phyloP scores from a whole-genome alignment of 306 rosid species.

The Styphnolobium japonicum region DNA sequence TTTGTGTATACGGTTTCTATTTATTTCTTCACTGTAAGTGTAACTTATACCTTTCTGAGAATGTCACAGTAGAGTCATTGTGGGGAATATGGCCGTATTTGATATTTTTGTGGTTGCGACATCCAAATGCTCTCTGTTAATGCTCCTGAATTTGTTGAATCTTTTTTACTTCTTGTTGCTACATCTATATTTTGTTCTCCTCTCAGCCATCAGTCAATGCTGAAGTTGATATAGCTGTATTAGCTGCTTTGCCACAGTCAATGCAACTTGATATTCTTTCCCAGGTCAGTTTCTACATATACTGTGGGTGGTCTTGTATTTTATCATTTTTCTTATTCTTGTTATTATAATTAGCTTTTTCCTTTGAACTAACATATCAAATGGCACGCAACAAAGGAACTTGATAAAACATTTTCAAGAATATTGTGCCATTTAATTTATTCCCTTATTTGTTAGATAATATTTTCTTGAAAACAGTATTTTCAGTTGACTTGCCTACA shows the following conservation, averaged over 20 bases:
- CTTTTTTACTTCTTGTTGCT: neutral
- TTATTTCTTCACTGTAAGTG: conserved; percentile 8
- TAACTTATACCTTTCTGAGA: conserved; percentile 1
- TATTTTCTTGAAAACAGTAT: conserved; percentile 10
- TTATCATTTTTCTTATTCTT: conserved; percentile 7
- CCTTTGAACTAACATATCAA: neutral
- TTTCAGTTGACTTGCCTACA: neutral
- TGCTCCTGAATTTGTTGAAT: neutral
- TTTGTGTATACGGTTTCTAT: neutral
- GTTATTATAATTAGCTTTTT: neutral
- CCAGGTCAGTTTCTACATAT: conserved; percentile 49
- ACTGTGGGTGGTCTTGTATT: neutral
- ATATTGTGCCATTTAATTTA: neutral
- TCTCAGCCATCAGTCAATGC: conserved; percentile 62
- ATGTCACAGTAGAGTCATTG: neutral
- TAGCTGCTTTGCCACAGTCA: conserved; percentile 89
- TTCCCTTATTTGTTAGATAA: neutral
- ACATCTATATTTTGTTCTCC: conserved; percentile 6
- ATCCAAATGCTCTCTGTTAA: conserved; percentile 5
- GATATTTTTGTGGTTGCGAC: conserved; percentile 8
- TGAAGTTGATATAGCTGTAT: conserved; percentile 70
- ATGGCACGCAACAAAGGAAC: conserved; percentile 12
- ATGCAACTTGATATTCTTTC: conserved; percentile 85
- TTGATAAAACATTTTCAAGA: neutral
- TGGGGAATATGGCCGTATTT: neutral